Base-by-base conservation (phyloP, 169 alveolate genomes). In the Besnoitia besnoiti region DNA sequence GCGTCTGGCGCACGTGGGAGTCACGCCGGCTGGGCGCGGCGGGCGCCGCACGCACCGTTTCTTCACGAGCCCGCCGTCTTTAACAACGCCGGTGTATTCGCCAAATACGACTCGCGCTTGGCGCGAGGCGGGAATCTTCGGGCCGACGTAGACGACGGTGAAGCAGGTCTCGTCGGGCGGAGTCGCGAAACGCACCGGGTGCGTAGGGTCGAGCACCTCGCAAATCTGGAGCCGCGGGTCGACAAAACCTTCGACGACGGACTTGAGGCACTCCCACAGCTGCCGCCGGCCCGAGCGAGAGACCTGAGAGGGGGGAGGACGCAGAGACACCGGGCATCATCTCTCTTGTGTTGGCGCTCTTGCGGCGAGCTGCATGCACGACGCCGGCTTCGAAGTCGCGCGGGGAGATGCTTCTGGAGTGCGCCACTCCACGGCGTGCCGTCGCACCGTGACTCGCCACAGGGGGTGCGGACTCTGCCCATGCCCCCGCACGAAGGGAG, bases 21-120 rank as follows among this genome's bases (percentile, higher is more conserved):
- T n/a, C n/a, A n/a, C n/a, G n/a, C n/a, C n/a, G n/a, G n/a, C n/a
- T n/a, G n/a, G n/a, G n/a, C n/a, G n/a, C n/a, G n/a, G n/a, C n/a
- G n/a, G n/a, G n/a, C n/a, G n/a, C n/a, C n/a, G n/a, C n/a, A n/a
- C 67, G 7, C 67, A 73, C 82, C 46, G 14, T 37, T 37, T 73
- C 27, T 73, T 73, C 44, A 73, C 82, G 12, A n/a, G 82, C 61
- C 93, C 95, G 50, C 96, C 97, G 40, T 95, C 95, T 76, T 96
- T 95, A 42, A 97, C 98, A 61, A 92, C 94, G 79, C 98, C 98
- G 16, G 98, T 97, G 92, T 97, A 97, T 59, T 97, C 98, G 44
- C 98, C 98, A 90, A 96, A 96, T 14, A 97, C 93, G 30, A 97
- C 96, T 49, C 91, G 87, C 55, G 85, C 55, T 37, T 80, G 67